A percentile compares a stretch with the other conserved stretches of the same genome.
Conservation (phyloP, 2,329 filamentous ascomycete genomes). For the Exophiala phaeomuriformis region DNA sequence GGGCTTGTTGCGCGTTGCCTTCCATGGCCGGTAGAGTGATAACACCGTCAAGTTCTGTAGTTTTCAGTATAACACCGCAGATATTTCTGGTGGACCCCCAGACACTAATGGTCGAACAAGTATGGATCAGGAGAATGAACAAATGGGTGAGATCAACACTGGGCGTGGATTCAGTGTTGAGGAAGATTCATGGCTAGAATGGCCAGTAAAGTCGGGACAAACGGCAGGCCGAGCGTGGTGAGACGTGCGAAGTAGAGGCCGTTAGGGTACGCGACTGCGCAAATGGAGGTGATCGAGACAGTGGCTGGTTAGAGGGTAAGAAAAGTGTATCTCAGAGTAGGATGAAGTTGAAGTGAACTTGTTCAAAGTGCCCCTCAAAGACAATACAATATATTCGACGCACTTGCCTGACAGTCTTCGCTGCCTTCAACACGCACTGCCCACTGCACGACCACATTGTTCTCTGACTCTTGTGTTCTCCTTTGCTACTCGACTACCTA, state of each 20-base stretch:
- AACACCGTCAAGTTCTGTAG: not conserved
- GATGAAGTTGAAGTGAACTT: not conserved
- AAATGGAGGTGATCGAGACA: not conserved
- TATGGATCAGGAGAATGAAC: not conserved
- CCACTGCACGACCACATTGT: not conserved
- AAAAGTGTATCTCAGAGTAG: not conserved
- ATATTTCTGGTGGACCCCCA: not conserved
- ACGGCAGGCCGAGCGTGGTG: not conserved
- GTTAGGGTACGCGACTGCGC: not conserved
- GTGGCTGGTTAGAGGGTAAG: not conserved
- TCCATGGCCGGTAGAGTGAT: constrained; percentile 8
- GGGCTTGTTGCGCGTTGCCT: constrained; percentile 7
- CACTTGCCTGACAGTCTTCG: not conserved
- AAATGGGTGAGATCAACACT: not conserved
- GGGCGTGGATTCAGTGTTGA: not conserved
- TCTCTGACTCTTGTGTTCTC: too few relatives aligned
- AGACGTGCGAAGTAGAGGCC: not conserved
- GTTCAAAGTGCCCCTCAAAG: not conserved
- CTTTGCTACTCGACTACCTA: too few relatives aligned
- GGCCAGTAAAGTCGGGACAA: not conserved
- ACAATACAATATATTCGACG: not conserved
- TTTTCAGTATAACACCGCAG: not conserved
- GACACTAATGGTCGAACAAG: not conserved
- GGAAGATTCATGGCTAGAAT: not conserved
- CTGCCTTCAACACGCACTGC: not conserved